Evolutionary conservation across 2,329 filamentous ascomycete genomes (phyloP), one percentile per base, ranked within the genome.

Genomic region (Domatiomyces catenatus): DNA sequence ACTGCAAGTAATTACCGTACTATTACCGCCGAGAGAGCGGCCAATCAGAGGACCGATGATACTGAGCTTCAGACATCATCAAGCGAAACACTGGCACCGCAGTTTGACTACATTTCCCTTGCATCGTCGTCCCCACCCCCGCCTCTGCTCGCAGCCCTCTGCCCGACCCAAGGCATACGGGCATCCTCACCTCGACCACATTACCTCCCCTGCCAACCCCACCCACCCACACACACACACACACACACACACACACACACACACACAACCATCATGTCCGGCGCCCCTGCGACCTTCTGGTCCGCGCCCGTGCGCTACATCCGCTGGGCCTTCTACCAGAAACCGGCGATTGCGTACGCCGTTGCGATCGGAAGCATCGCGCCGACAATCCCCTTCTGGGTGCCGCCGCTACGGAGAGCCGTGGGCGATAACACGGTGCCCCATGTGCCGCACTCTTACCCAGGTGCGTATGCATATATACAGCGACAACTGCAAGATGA

Each of bases 341-440:
- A 84, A 67, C 92, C 92, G 48, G 88, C 88, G 53, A 84, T 88
- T 72, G 94, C 95, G 76, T 96, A 81, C 77, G 87, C 86, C 61
- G 72, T 86, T 62, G 64, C 86, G 52, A 71, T 96, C 58, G 90
- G 86, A 60, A 72, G 69, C 57, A 62, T 79, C 50, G 88, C 88
- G 8, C 92, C 90, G 36, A 67, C 84, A 51, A 71, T 78, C 52
- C 71, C 94, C 56, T 67, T 83, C 53, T 73, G 76, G 51, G 82
- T 86, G 1, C 88, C 89, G 44, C 84, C 86, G 46, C 72, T 93
- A 59, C 75, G 89, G 66, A 70, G 73, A 55, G 74, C 71, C 56
- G 68, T 94, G 51, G 89, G 89, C 60, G 87, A 94, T 65, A 71
- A 80, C 60, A 76, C 81, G 60, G 77, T 83, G 56, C 71, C 78